Conservation (phyloP, 257 asterid genomes). For the Solanum paucissectum region DNA sequence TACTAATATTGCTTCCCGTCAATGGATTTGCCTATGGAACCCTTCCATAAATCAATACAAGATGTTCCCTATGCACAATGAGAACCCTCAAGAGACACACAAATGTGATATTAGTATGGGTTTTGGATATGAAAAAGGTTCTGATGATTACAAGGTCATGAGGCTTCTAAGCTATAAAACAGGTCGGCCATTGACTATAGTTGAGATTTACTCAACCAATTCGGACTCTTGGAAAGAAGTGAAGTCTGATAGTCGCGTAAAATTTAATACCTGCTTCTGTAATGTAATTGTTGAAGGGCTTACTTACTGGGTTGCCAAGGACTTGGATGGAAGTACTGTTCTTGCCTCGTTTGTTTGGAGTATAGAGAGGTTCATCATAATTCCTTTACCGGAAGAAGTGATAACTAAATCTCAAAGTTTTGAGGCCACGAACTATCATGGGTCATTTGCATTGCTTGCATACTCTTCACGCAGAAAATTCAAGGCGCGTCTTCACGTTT, state of each 20-base stretch:
- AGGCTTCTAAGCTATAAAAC: not conserved
- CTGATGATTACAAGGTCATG: conserved; percentile 1
- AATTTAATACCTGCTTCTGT: not conserved
- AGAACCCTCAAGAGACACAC: not conserved
- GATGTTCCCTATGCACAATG: not conserved
- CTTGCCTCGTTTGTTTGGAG: not conserved
- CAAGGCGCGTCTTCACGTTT: not conserved
- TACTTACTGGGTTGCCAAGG: not conserved
- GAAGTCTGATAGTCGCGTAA: not conserved
- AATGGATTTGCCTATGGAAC: not conserved
- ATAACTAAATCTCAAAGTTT: not conserved
- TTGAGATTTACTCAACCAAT: not conserved
- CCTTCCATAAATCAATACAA: not conserved
- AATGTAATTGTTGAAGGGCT: not conserved
- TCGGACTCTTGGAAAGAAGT: not conserved
- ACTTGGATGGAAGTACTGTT: not conserved
- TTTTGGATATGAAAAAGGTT: not conserved
- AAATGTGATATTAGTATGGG: not conserved
- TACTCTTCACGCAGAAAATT: not conserved
- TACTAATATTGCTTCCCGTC: not conserved
- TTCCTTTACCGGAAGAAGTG: not conserved
- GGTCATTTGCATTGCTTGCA: not conserved
- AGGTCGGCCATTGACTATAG: not conserved
- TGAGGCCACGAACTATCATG: not conserved
- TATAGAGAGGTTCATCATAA: not conserved